Conservation (phyloP, 2,329 filamentous ascomycete species). For the Fusarium nisikadoi region DNA sequence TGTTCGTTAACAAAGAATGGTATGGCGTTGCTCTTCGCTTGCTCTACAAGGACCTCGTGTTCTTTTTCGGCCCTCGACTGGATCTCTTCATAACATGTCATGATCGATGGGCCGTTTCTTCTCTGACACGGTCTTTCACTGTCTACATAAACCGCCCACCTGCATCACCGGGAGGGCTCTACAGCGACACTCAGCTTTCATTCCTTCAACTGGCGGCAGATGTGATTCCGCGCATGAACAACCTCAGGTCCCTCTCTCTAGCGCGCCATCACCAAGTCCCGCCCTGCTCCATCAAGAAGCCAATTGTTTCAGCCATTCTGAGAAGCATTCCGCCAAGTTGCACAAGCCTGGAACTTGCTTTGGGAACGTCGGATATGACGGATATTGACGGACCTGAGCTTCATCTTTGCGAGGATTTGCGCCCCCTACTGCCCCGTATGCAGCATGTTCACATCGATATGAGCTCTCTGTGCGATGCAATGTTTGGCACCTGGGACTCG, state of each 20-base stretch:
- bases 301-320: background rate
- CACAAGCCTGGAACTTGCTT: background rate
- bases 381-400: accelerated
- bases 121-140: background rate
- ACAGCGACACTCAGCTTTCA: accelerated
- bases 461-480: background rate
- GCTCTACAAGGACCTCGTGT: background rate
- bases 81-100: background rate
- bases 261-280: background rate
- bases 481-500: background rate
- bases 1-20: background rate
- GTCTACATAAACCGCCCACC: background rate
- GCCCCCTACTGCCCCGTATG: background rate
- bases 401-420: background rate
- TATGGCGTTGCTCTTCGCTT: background rate
- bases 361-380: background rate
- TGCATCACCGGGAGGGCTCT: background rate
- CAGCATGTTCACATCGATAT: background rate
- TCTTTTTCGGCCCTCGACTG: background rate
- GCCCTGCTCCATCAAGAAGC: accelerated
- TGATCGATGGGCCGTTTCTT: background rate
- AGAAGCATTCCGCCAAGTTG: background rate
- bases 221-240: background rate
- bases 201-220: background rate
- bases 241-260: slow-evolving; percentile 2